A percentile compares a stretch with the other conserved stretches of the same genome.
phyloP scores from a whole-genome alignment of 1,284 basidiomycete species.

The Pyrrhoderma noxium region DNA sequence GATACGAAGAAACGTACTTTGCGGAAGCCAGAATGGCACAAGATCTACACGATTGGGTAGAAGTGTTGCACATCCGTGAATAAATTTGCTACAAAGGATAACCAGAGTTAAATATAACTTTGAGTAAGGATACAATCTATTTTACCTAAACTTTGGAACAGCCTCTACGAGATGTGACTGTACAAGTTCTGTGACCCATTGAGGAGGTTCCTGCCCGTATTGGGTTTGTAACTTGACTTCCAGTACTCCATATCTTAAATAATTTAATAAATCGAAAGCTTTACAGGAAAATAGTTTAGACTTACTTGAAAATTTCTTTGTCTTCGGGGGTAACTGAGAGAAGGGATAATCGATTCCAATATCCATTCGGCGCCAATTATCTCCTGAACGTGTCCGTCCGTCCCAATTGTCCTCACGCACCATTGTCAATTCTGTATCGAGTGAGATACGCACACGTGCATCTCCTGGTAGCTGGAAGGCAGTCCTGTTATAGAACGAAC shows the following conservation, averaged over 20 bases:
- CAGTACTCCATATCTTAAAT: constrained; percentile 70
- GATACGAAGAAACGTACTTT: constrained; percentile 44
- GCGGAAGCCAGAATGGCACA: constrained; percentile 98
- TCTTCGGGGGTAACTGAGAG: constrained; percentile 72
- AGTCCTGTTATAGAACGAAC: constrained; percentile 99
- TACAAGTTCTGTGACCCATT: constrained; percentile 95
- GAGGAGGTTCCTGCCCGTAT: constrained; percentile 90
- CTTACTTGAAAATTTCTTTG: constrained; percentile 88
- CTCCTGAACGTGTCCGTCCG: constrained; percentile 63
- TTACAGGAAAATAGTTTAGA: constrained; percentile 5
- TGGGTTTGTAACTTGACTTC: constrained; percentile 99
- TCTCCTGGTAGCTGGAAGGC: constrained; percentile 99
- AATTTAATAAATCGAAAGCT: not conserved
- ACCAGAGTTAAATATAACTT: constrained; percentile 11
- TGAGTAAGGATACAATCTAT: constrained; percentile 6
- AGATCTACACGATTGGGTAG: constrained; percentile 92
- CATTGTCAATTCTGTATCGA: constrained; percentile 94
- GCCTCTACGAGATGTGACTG: constrained; percentile 91
- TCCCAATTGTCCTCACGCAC: constrained; percentile 98
- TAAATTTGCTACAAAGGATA: constrained; percentile 79
- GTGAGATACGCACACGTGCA: constrained; percentile 94
- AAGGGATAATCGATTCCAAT: constrained; percentile 93
- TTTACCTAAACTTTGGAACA: constrained; percentile 82
- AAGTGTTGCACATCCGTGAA: constrained; percentile 93
- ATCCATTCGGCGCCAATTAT: constrained; percentile 94